Percentiles rank a stretch among this genome's conserved stretches.
Conservation (phyloP, 2,329 filamentous ascomycete species). For the Tolypocladium tropicale region DNA sequence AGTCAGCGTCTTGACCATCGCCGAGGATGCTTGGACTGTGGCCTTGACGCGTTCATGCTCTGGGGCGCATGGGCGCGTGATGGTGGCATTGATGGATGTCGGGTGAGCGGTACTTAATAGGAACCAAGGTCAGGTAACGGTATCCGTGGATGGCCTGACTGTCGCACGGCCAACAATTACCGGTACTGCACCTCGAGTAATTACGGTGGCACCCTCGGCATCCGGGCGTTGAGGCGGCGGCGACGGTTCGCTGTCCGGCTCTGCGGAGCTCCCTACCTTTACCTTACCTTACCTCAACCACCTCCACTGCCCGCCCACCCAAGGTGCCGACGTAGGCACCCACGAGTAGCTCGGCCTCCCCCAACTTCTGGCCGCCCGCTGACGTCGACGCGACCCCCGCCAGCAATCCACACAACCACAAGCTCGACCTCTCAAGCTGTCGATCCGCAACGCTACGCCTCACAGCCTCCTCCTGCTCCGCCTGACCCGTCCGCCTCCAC, state of each 20-base stretch:
- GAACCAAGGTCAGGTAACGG: too few relatives aligned
- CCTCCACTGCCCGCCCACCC: too few relatives aligned
- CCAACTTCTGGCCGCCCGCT: neutral
- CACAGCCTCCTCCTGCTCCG: slow-evolving; percentile 1
- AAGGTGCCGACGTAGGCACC: too few relatives aligned
- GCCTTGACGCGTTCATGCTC: neutral
- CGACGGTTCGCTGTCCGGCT: neutral
- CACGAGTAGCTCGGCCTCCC: too few relatives aligned
- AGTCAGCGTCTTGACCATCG: neutral
- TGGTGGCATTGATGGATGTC: neutral
- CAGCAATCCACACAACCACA: neutral
- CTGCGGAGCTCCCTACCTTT: neutral
- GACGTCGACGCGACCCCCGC: slow-evolving; percentile 4
- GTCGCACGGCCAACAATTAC: too few relatives aligned
- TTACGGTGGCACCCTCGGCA: neutral
- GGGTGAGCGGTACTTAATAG: too few relatives aligned
- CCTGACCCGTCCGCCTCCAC: neutral
- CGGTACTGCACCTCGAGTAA: too few relatives aligned
- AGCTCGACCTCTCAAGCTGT: neutral
- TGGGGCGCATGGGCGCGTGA: neutral
- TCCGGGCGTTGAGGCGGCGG: neutral
- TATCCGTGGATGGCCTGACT: neutral
- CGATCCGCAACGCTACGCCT: slow-evolving; percentile 5
- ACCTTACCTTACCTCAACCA: too few relatives aligned
- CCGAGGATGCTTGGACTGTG: neutral